Conservation (phyloP, 176 grass and related monocot species). For the Otatea glauca region DNA sequence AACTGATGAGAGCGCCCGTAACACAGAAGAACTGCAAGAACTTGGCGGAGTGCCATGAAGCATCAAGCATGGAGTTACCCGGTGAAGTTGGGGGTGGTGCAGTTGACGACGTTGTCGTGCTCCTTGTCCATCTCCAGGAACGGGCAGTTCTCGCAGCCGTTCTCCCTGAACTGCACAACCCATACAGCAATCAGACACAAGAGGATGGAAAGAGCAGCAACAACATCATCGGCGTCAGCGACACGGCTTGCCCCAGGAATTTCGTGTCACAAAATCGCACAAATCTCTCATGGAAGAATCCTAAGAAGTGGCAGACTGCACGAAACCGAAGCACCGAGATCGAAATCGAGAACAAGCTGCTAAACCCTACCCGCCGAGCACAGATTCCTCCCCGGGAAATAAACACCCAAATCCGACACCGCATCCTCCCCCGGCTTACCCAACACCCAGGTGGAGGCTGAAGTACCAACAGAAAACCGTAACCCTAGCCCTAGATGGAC, state of each 20-base stretch:
- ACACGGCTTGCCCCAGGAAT: background rate
- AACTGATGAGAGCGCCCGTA: background rate
- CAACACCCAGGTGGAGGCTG: background rate
- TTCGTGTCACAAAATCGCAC: background rate
- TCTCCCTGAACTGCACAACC: conserved; percentile 76
- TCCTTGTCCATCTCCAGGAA: conserved; percentile 97
- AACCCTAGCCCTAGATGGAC: conserved; percentile 19
- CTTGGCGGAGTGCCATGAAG: background rate
- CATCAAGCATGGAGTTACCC: conserved; percentile 48
- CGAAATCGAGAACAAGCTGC: background rate
- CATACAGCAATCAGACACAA: conserved; percentile 1
- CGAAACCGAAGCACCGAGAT: background rate
- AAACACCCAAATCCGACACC: background rate
- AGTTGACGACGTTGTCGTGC: conserved; percentile 76
- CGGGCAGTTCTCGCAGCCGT: conserved; percentile 92
- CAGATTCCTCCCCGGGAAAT: background rate
- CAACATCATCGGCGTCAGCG: background rate
- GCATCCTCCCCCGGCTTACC: background rate
- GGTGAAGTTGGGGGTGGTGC: conserved; percentile 95
- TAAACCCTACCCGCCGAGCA: conserved; percentile 32
- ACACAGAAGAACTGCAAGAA: background rate
- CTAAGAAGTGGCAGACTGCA: background rate
- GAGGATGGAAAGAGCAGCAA: background rate
- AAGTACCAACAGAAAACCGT: background rate
- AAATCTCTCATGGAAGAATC: background rate